Conservation (phyloP, 1,284 basidiomycete genomes). For the Irpex rosettiformis region DNA sequence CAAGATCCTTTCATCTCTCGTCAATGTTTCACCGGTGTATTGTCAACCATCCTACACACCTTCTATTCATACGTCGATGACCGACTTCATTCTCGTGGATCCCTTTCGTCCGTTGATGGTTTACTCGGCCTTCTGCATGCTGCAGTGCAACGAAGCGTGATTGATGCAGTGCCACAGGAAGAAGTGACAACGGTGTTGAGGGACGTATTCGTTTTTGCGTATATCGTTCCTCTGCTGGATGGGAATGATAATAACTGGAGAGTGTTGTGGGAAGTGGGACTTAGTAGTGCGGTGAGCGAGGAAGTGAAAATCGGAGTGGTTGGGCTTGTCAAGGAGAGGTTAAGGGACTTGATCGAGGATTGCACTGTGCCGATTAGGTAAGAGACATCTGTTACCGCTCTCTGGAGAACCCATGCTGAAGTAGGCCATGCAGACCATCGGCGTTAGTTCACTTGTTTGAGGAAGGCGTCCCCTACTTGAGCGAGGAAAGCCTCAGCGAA, state of each 20-base stretch:
- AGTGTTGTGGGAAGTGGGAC: slow-evolving; percentile 24
- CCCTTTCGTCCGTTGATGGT: slow-evolving; percentile 12
- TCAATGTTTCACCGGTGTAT: slow-evolving; percentile 30
- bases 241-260: neutral
- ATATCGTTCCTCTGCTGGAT: slow-evolving; percentile 39
- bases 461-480: neutral
- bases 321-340: slow-evolving; percentile 35
- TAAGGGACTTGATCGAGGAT: slow-evolving; percentile 42
- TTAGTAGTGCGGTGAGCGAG: slow-evolving; percentile 14
- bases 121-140: slow-evolving; percentile 31
- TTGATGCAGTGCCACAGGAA: slow-evolving; percentile 9
- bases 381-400: neutral
- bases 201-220: slow-evolving; percentile 44
- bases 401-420: too few relatives aligned
- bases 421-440: slow-evolving; percentile 2
- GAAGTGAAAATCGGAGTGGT: slow-evolving; percentile 26
- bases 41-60: slow-evolving; percentile 33
- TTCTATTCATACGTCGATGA: slow-evolving; percentile 34
- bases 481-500: slow-evolving; percentile 36
- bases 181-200: slow-evolving; percentile 30
- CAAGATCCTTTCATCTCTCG: slow-evolving; percentile 37
- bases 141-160: slow-evolving; percentile 23
- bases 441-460: slow-evolving; percentile 12
- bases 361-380: slow-evolving; percentile 19
- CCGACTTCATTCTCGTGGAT: neutral